Conservation (phyloP, 2,329 filamentous ascomycete species). For the Magnaporthales sp. region DNA sequence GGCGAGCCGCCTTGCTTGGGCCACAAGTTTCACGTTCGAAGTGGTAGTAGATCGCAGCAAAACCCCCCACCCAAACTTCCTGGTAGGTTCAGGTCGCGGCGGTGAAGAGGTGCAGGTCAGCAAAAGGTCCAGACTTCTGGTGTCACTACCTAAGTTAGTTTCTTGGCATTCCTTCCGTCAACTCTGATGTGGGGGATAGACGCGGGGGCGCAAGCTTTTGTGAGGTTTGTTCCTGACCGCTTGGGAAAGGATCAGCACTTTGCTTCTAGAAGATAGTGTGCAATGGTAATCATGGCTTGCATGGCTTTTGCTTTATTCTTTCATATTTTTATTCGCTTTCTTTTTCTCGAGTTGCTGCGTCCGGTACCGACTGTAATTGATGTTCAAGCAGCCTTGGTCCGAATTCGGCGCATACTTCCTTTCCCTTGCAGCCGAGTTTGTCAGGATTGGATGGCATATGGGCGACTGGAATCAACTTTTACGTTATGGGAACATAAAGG, state of each 20-base stretch:
- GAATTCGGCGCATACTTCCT: neutral
- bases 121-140: neutral
- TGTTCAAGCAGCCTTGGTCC: neutral
- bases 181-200: neutral
- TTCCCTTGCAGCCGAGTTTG: neutral
- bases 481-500: too few species aligned
- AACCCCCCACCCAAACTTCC: neutral
- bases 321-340: neutral
- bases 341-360: neutral
- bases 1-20: neutral
- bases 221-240: neutral
- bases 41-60: neutral
- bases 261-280: neutral
- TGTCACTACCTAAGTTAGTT: neutral
- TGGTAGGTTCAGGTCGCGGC: neutral
- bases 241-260: neutral
- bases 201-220: neutral
- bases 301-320: neutral
- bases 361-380: neutral
- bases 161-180: neutral
- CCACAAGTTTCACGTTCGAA: neutral
- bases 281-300: neutral
- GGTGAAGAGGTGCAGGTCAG: neutral
- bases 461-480: neutral
- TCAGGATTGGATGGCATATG: neutral